These are phyloP conservation scores for Fusarium armeniacum DNA, from an alignment of 2,329 filamentous ascomycete genomes.

Conservation along the genomic window DNA sequence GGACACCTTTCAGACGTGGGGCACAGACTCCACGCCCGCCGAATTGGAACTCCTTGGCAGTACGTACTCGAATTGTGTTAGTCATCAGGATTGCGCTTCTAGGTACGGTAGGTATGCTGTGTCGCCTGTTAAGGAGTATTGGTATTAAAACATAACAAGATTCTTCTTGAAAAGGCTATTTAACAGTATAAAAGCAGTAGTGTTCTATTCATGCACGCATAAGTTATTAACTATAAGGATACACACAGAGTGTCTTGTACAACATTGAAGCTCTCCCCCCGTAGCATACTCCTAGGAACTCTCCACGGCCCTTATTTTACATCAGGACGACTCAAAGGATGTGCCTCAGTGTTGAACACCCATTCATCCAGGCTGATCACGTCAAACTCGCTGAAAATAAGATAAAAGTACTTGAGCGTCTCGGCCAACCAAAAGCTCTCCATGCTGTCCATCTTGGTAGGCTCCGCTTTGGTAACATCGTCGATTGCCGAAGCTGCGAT, in stretches of 20 bases:
- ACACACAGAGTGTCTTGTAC: conserved; percentile 20
- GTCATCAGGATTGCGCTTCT: conserved; percentile 26
- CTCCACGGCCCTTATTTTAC: conserved; percentile 29
- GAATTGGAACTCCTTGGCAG: conserved; percentile 24
- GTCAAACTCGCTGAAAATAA: conserved; percentile 72
- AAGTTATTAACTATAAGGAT: conserved; percentile 18
- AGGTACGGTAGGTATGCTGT: not conserved
- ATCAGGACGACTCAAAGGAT: conserved; percentile 58
- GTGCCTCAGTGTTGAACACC: conserved; percentile 71
- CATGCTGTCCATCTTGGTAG: conserved; percentile 70
- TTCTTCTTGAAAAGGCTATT: not conserved
- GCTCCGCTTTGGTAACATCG: conserved; percentile 66
- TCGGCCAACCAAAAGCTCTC: conserved; percentile 82
- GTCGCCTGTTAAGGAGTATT: not conserved
- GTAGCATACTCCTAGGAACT: not conserved
- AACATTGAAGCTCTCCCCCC: conserved; percentile 12
- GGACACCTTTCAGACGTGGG: conserved; percentile 52
- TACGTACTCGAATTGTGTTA: conserved; percentile 40
- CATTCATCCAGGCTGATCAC: conserved; percentile 72
- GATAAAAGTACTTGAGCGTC: conserved; percentile 76
- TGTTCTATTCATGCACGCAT: conserved; percentile 5
- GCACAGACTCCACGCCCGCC: conserved; percentile 34
- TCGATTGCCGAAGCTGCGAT: conserved; percentile 75
- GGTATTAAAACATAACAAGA: not conserved
- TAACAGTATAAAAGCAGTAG: not conserved